Percentiles rank a stretch among this genome's conserved stretches.
These are phyloP conservation scores for Didymella sp. DNA, from an alignment of 2,329 filamentous ascomycete species.

Conservation along the genomic window DNA sequence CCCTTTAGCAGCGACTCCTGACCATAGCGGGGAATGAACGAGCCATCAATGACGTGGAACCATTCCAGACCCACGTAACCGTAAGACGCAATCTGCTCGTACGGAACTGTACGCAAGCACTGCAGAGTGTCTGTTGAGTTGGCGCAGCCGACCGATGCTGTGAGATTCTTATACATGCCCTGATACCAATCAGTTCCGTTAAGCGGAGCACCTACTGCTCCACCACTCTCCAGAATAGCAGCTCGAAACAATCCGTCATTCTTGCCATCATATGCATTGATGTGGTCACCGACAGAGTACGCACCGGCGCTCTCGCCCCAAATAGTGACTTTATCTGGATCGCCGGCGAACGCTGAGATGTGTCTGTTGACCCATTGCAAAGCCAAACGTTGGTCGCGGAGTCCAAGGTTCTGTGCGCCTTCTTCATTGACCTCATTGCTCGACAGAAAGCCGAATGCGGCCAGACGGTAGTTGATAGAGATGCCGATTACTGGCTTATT, in stretches of 20 bases:
- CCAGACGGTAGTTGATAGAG: conserved; percentile 58
- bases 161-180: conserved; percentile 41
- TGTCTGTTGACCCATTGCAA: conserved; percentile 68
- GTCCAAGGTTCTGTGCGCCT: conserved; percentile 57
- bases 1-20: conserved; percentile 53
- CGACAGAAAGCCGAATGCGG: conserved; percentile 59
- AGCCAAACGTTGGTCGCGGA: conserved; percentile 67
- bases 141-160: conserved; percentile 34
- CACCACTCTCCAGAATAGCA: conserved; percentile 50
- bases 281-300: conserved; percentile 58
- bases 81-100: conserved; percentile 36
- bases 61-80: conserved; percentile 40
- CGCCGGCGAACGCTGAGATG: conserved; percentile 61
- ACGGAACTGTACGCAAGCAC: conserved; percentile 38
- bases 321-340: conserved; percentile 65
- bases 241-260: conserved; percentile 52
- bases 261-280: conserved; percentile 50
- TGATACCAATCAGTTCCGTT: conserved; percentile 46
- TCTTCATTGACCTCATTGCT: conserved; percentile 49
- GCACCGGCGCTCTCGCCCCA: conserved; percentile 67
- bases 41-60: conserved; percentile 43
- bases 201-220: conserved; percentile 40
- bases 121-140: conserved; percentile 33
- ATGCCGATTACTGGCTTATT: conserved; percentile 43
- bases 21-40: conserved; percentile 33